Evolutionary conservation across 208 protist genomes (phyloP), one percentile per base, ranked within the genome.

Genomic region (Acanthamoeba royreba): DNA sequence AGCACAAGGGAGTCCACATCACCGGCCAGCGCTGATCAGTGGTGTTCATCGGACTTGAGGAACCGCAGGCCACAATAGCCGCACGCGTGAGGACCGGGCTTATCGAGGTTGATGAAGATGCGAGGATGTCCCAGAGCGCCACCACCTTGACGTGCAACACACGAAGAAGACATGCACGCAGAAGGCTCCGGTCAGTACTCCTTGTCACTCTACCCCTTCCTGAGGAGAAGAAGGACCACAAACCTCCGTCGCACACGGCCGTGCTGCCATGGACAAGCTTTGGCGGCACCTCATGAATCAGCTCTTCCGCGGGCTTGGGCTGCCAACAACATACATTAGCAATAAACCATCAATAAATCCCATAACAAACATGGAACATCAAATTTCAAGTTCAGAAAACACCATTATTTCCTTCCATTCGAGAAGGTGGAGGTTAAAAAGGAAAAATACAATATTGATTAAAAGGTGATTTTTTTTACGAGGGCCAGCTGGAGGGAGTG

Each of bases 31-130:
- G n/a, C n/a, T n/a, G n/a, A n/a, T n/a, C n/a, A 86, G 77, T 86
- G 77, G 46, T 86, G 77, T 13, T 55, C 42, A n/a, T 17, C 45
- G 5, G 31, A 38, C 43, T 55, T 47, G 19, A 55, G 28, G 52
- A 90, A 90, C 31, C 83, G 83, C 17, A 90, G 83, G 31, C 83
- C 83, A 19, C 83, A 90, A 22, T 90, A 90, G 11, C 49, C 52
- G 22, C 83, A 90, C 28, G 47, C 83, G 13, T 90, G 83, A 45
- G 53, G 15, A 4, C 83, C 83, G 3, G 92, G 91, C 46, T 79
- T 95, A 47, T 74, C 94, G 31, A 90, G 35, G 33, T 90, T 90
- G 46, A 90, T 90, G 35, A 72, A 90, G 4, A 90, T 15, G 28
- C 83, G 83, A 58, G 83, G 83, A 22, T 90, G 83, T 9, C 83